phyloP scores from a whole-genome alignment of 106 monocot species.

The Dendrobium huoshanense region DNA sequence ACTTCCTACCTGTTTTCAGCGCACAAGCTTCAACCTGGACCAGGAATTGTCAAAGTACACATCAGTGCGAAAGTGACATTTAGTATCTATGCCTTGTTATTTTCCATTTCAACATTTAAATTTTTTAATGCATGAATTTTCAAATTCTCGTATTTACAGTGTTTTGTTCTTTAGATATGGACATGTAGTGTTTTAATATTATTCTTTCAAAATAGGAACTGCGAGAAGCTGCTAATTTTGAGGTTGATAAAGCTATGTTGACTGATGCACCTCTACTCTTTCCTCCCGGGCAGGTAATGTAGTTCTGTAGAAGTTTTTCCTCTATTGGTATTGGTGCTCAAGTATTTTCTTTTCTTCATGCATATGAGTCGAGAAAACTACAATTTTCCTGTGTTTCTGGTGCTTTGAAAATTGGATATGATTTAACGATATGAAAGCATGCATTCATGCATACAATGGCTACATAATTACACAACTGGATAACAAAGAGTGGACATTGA shows the following conservation, averaged over 20 bases:
- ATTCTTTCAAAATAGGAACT: slow-evolving; percentile 35
- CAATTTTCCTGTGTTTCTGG: neutral
- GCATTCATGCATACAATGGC: neutral
- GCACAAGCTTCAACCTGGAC: neutral
- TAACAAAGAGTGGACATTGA: neutral
- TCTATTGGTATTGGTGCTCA: neutral
- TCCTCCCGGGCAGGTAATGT: slow-evolving; percentile 79
- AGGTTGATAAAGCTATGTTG: slow-evolving; percentile 75
- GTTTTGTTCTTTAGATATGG: neutral
- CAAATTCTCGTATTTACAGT: neutral
- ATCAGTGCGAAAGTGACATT: neutral
- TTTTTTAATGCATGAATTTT: neutral
- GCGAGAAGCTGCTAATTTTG: slow-evolving; percentile 45
- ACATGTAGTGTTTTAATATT: neutral
- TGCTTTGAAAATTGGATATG: neutral
- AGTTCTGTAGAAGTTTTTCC: neutral
- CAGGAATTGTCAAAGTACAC: neutral
- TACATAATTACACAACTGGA: neutral
- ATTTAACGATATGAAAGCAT: neutral
- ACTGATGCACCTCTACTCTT: slow-evolving; percentile 97
- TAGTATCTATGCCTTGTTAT: neutral
- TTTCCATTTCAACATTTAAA: neutral
- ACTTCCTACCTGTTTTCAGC: neutral
- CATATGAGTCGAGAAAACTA: neutral
- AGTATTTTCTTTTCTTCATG: neutral